These are phyloP conservation scores for Paecilomyces formosus DNA, from an alignment of 2,329 filamentous ascomycete genomes.

Conservation along the genomic window DNA sequence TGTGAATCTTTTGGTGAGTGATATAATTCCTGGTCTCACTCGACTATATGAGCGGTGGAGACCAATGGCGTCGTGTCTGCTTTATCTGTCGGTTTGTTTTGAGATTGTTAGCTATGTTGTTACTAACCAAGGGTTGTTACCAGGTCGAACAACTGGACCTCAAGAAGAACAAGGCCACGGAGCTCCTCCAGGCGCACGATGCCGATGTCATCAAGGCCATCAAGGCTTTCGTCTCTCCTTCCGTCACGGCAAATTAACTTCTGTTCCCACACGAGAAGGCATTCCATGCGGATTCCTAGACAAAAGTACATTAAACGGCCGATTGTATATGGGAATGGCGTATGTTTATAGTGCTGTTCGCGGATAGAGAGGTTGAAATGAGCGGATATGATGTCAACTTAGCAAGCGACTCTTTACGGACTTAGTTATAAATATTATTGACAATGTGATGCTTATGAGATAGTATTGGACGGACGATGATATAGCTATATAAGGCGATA, in stretches of 20 bases:
- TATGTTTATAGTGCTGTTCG: not conserved
- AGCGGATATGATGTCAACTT: not conserved
- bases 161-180: constrained; percentile 39
- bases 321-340: not conserved
- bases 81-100: not conserved
- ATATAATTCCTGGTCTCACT: not conserved
- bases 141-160: constrained; percentile 41
- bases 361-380: not conserved
- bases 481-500: too few relatives aligned
- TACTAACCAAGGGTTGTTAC: not conserved
- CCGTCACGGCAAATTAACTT: not conserved
- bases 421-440: not conserved
- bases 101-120: not conserved
- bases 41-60: not conserved
- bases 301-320: too few relatives aligned
- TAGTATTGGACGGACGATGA: not conserved
- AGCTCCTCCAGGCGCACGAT: constrained; percentile 39
- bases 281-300: too few relatives aligned
- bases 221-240: constrained; percentile 31
- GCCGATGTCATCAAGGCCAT: constrained; percentile 36
- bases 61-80: not conserved
- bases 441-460: not conserved
- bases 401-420: not conserved
- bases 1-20: constrained; percentile 38
- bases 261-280: not conserved